phyloP scores from a whole-genome alignment of 352 stramenopile species.

The Pythium sp. region DNA sequence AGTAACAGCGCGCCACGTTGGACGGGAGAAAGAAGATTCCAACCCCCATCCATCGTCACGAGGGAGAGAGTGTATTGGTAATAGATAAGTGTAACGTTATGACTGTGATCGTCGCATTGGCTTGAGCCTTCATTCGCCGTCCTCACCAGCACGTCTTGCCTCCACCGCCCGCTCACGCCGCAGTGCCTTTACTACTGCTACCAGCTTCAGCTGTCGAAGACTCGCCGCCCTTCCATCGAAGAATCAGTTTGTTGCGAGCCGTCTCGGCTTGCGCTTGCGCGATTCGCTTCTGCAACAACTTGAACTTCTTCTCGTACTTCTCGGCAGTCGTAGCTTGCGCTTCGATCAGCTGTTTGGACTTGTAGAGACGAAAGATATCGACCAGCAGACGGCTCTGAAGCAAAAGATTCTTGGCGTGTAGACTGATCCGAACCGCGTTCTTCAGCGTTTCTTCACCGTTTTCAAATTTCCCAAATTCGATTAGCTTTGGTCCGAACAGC shows the following conservation, averaged over 20 bases:
- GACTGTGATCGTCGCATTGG: neutral
- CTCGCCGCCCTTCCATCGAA: slow-evolving; percentile 43
- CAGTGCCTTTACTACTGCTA: neutral
- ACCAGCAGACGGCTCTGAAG: slow-evolving; percentile 64
- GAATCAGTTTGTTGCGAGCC: slow-evolving; percentile 31
- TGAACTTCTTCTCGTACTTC: slow-evolving; percentile 73
- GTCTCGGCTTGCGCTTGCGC: slow-evolving; percentile 39
- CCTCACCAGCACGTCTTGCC: neutral
- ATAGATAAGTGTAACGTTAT: slow-evolving; percentile 10
- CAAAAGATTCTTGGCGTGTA: slow-evolving; percentile 68
- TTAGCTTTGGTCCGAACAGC: slow-evolving; percentile 55
- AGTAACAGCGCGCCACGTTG: neutral
- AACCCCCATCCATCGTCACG: neutral
- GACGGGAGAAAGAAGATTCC: neutral
- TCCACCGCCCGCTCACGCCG: neutral
- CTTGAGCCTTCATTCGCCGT: neutral
- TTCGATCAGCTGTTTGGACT: slow-evolving; percentile 30
- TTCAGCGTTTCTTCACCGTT: slow-evolving; percentile 63
- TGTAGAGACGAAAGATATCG: slow-evolving; percentile 56
- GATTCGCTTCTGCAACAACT: slow-evolving; percentile 45
- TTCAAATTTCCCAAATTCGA: slow-evolving; percentile 33
- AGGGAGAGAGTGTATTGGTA: neutral
- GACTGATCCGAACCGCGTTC: slow-evolving; percentile 43
- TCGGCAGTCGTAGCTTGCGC: slow-evolving; percentile 40
- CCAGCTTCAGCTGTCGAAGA: neutral